Percentiles rank a stretch among this genome's conserved stretches.
These are phyloP conservation scores for Penicillium bovifimosum DNA, from an alignment of 495 filamentous ascomycete species.

Conservation along the genomic window DNA sequence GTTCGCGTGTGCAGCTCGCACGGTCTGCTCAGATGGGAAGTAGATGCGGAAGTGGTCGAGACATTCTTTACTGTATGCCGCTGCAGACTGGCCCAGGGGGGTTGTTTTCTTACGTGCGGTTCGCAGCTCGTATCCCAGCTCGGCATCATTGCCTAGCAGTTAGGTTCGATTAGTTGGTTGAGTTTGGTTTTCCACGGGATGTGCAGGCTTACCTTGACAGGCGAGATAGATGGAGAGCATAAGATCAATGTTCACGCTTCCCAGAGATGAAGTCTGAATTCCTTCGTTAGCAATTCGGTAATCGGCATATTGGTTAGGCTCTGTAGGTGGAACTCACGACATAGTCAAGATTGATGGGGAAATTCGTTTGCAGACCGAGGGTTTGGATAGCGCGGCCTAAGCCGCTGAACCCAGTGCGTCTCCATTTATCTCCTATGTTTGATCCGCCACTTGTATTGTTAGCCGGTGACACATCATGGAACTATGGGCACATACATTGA, in stretches of 20 bases:
- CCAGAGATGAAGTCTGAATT: constrained; percentile 68
- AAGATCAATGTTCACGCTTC: constrained; percentile 62
- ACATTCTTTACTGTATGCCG: constrained; percentile 34
- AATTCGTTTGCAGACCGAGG: constrained; percentile 47
- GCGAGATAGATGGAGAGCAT: constrained; percentile 69
- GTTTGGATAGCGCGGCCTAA: constrained; percentile 55
- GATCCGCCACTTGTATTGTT: constrained; percentile 43
- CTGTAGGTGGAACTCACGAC: constrained; percentile 39
- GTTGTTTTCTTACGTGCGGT: constrained; percentile 20
- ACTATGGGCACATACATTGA: constrained; percentile 47
- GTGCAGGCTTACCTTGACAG: constrained; percentile 52
- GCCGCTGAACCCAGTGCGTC: constrained; percentile 63
- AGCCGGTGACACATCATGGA: neutral
- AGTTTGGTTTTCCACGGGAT: neutral
- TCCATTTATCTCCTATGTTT: constrained; percentile 48
- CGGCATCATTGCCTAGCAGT: constrained; percentile 52
- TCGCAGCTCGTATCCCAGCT: constrained; percentile 50
- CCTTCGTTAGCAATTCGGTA: neutral
- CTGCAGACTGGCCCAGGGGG: constrained; percentile 12
- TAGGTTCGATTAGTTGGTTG: neutral
- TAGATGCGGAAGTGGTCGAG: constrained; percentile 61
- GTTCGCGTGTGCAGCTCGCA: constrained; percentile 56
- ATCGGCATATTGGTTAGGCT: neutral
- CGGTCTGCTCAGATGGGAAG: constrained; percentile 75
- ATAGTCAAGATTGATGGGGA: constrained; percentile 54